Percentiles rank a stretch among this genome's conserved stretches.
These are phyloP conservation scores for Butyriboletus loyo DNA, from an alignment of 768 basidiomycete genomes.

Conservation along the genomic window DNA sequence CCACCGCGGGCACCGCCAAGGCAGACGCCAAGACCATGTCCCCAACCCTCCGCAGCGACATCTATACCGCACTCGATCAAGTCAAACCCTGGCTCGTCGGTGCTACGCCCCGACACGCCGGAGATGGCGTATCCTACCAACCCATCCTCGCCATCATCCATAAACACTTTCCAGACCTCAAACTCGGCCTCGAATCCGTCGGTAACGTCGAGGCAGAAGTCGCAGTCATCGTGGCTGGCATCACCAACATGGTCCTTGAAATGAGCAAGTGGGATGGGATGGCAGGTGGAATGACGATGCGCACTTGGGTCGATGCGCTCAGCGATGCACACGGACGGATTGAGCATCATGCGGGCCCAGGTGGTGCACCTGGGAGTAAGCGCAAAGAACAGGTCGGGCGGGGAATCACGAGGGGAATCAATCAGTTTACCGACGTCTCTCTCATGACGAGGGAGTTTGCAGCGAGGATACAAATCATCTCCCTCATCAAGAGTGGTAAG, in stretches of 20 bases:
- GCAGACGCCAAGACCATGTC: constrained; percentile 39
- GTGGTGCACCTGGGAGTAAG: constrained; percentile 13
- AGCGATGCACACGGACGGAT: constrained; percentile 40
- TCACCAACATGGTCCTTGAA: constrained; percentile 53
- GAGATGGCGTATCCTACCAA: constrained; percentile 51
- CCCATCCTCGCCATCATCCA: constrained; percentile 44
- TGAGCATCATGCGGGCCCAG: neutral
- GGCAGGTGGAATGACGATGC: constrained; percentile 55
- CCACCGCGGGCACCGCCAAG: constrained; percentile 16
- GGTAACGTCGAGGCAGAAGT: constrained; percentile 48
- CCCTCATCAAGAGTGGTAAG: constrained; percentile 50
- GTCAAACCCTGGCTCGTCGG: constrained; percentile 46
- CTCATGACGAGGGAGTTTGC: constrained; percentile 56
- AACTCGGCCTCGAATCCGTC: constrained; percentile 45
- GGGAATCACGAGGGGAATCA: constrained; percentile 51
- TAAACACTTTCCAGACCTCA: constrained; percentile 47
- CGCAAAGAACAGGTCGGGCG: constrained; percentile 44
- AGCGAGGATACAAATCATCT: constrained; percentile 52
- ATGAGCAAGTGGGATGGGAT: constrained; percentile 56
- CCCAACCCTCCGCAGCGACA: constrained; percentile 48
- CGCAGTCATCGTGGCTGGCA: constrained; percentile 47
- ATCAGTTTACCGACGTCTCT: constrained; percentile 46
- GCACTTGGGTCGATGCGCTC: constrained; percentile 52
- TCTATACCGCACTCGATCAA: constrained; percentile 48
- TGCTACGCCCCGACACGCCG: constrained; percentile 41